Evolutionary conservation across 768 basidiomycete genomes (phyloP), one percentile per base, ranked within the genome.

Genomic region (Boletus bicolor): DNA sequence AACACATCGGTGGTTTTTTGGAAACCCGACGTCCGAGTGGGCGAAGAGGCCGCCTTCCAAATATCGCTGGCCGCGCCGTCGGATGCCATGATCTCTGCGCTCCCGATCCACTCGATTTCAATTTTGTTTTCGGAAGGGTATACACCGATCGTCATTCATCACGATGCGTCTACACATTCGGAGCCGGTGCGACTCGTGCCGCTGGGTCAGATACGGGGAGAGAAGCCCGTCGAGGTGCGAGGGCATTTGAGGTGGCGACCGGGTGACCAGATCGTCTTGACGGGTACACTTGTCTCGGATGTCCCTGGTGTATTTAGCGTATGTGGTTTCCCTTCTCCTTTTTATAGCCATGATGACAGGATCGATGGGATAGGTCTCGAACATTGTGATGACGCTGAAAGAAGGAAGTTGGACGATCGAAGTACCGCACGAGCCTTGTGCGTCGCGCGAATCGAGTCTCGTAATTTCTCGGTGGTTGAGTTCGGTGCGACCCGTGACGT

Each of bases 41-140:
- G 77, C 10, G 81, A 85, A 57, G 67, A 73, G 4, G 81, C 81
- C 0, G 81, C 89, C 0, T 97, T 92, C 71, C 94, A 98, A 68
- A 63, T 97, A 8, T 74, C 77, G 8, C 66, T 97, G 32, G 71
- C 76, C 2, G 81, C 87, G 0, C 82, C 84, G 0, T 63, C 69
- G 0, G 63, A 72, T 4, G 74, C 81, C 12, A 67, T 76, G 0
- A 75, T 91, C 19, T 77, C 81, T 5, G 73, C 75, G 0, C 72
- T 96, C 15, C 80, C 87, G 0, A 82, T 97, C 62, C 67, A 79
- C 0, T 78, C 80, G 1, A 64, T 94, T 12, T 69, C 74, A 2
- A 75, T 97, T 7, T 70, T 81, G 41, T 87, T 93, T 64, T 79
- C 81, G 6, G 73, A 75, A 46, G 74, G 72, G 19, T 57, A 75